Base-by-base conservation (phyloP, 2,329 filamentous ascomycete genomes). In the Penicillium crustosum region DNA sequence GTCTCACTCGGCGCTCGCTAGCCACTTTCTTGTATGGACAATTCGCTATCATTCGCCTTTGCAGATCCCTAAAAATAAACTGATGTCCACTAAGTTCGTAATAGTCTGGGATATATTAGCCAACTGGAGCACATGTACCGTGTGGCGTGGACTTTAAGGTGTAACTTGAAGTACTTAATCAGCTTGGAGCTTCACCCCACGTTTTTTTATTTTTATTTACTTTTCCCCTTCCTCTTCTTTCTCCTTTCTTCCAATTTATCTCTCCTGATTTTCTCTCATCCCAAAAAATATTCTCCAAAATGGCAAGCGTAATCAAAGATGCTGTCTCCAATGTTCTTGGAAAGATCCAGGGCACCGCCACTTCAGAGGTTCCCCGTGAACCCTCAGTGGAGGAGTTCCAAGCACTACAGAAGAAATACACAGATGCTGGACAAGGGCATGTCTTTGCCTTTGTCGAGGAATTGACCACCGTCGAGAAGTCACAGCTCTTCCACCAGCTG, bases 391-490 rank as follows among this genome's bases (percentile, higher is more conserved):
- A 90, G 62, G 84, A 90, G 71, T 78, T 92, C 68, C 81, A 85
- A 55, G 77, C 85, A 66, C 83, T 95, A 41, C 85, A 84, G 75
- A 79, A 87, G 63, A 89, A 88, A 73, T 96, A 93, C 78, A 80
- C 83, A 61, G 83, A 87, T 66, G 89, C 89, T 48, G 84, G 83
- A 33, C 91, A 96, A 77, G 89, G 85, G 57, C 91, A 96, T 65
- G 89, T 95, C 63, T 91, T 95, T 71, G 82, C 88, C 57, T 97
- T 93, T 78, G 96, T 90, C 81, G 91, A 97, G 71, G 84, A 87
- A 61, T 87, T 99, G 62, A 81, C 82, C 61, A 78, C 82, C 19
- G 76, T 82, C 52, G 91, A 97, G 64, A 91, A 96, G 79, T 86
- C 87, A 44, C 76, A 82, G 9, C 85, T 99, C 57, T 96, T 87